phyloP scores from a whole-genome alignment of 2,329 filamentous ascomycete species.

The Hymenoscyphus linearis region DNA sequence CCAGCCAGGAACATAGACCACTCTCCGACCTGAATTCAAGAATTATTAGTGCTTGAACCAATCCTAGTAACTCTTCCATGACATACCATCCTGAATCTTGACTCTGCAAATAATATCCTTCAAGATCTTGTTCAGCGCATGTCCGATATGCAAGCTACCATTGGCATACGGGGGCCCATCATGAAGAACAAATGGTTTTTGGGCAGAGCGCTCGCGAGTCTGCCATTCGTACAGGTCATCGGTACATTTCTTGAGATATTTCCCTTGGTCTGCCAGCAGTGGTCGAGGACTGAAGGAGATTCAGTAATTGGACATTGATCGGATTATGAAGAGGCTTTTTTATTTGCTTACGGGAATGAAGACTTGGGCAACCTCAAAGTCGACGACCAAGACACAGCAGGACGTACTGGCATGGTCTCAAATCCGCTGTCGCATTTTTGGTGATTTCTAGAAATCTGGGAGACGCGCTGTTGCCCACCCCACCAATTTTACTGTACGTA shows the following conservation, averaged over 20 bases:
- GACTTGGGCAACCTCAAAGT: constrained; percentile 72
- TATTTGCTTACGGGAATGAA: constrained; percentile 56
- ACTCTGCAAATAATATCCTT: constrained; percentile 89
- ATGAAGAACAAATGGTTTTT: constrained; percentile 70
- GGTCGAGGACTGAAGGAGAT: constrained; percentile 31
- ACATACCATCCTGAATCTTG: constrained; percentile 64
- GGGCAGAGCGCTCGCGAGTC: constrained; percentile 30
- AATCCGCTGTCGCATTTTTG: constrained; percentile 12
- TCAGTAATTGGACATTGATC: constrained; percentile 12
- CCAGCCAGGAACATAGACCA: constrained; percentile 88
- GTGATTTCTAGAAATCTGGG: background rate
- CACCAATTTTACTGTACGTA: background rate
- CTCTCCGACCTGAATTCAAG: constrained; percentile 49
- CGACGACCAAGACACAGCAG: constrained; percentile 60
- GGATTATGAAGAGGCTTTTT: background rate
- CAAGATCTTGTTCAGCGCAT: constrained; percentile 93
- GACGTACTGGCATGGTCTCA: constrained; percentile 29
- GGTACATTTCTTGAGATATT: constrained; percentile 70
- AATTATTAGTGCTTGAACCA: background rate
- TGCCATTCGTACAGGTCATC: constrained; percentile 93
- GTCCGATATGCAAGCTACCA: constrained; percentile 82
- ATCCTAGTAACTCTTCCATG: background rate
- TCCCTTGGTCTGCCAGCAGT: constrained; percentile 39
- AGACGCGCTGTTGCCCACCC: background rate
- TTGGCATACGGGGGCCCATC: constrained; percentile 98